Conservation (phyloP, 2,329 filamentous ascomycete species). For the Cyanodermella asteris region DNA sequence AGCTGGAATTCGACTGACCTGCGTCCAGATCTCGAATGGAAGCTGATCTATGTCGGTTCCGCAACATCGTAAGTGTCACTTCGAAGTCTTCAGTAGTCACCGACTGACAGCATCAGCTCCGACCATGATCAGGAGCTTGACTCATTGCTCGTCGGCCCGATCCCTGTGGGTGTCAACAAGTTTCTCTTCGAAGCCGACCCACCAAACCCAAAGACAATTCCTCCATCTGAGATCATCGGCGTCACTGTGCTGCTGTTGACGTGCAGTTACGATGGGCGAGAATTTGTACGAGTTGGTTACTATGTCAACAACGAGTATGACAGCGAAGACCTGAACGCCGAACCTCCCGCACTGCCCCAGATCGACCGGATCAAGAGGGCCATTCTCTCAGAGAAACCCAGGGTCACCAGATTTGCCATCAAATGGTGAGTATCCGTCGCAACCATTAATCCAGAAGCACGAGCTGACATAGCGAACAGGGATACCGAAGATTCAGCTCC, state of each 20-base stretch:
- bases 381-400: conserved; percentile 87
- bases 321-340: conserved; percentile 65
- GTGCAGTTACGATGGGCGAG: conserved; percentile 85
- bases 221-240: conserved; percentile 82
- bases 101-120: conserved; percentile 32
- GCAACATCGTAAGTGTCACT: conserved; percentile 60
- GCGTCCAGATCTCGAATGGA: conserved; percentile 80
- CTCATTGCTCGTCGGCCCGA: conserved; percentile 86
- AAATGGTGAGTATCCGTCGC: conserved; percentile 54
- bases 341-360: conserved; percentile 78
- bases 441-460: neutral
- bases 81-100: conserved; percentile 1
- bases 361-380: conserved; percentile 84
- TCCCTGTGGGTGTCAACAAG: conserved; percentile 94
- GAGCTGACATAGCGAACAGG: conserved; percentile 27
- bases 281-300: conserved; percentile 96
- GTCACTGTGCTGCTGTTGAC: conserved; percentile 94
- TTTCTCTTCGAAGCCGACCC: conserved; percentile 94
- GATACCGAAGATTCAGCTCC: conserved; percentile 95
- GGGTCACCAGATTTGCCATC: conserved; percentile 92
- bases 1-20: no score
- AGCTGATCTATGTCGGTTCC: conserved; percentile 94
- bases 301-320: conserved; percentile 99
- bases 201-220: conserved; percentile 75
- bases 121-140: conserved; percentile 98